Percentiles rank a stretch among this genome's conserved stretches.
These are phyloP conservation scores for Leucocoprinus leucothites DNA, from an alignment of 768 basidiomycete species.

Conservation along the genomic window DNA sequence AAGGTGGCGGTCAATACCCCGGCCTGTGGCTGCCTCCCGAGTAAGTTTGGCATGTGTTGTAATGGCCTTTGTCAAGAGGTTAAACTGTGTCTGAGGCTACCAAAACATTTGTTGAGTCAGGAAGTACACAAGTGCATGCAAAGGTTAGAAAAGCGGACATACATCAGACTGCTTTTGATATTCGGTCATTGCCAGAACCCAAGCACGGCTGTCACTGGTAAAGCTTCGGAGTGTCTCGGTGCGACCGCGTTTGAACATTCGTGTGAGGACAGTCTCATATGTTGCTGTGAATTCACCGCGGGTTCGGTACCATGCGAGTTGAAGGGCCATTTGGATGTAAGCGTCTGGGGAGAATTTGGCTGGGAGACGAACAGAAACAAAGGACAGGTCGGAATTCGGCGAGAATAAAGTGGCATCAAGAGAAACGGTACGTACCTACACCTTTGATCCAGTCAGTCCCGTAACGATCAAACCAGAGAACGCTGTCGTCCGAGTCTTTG, in stretches of 20 bases:
- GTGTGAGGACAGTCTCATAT: conserved; percentile 90
- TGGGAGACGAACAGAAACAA: conserved; percentile 13
- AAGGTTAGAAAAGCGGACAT: conserved; percentile 18
- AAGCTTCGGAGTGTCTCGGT: conserved; percentile 87
- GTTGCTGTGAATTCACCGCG: conserved; percentile 80
- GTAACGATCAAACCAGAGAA: conserved; percentile 79
- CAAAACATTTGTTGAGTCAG: conserved; percentile 22
- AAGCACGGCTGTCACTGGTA: conserved; percentile 68
- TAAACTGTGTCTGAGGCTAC: conserved; percentile 28
- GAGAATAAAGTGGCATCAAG: not conserved
- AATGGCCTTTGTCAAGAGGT: conserved; percentile 64
- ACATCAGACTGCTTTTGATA: conserved; percentile 38
- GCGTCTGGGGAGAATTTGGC: conserved; percentile 67
- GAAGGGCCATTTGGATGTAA: conserved; percentile 87
- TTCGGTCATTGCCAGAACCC: conserved; percentile 75
- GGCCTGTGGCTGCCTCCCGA: conserved; percentile 74
- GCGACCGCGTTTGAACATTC: conserved; percentile 81
- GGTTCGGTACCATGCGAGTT: conserved; percentile 86
- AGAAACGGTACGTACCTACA: conserved; percentile 46
- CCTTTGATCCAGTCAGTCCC: conserved; percentile 87
- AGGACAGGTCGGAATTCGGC: not conserved
- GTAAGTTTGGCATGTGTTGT: conserved; percentile 69
- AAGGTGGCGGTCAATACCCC: conserved; percentile 89
- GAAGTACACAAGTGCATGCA: not conserved
- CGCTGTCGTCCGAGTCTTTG: conserved; percentile 78